phyloP scores from a whole-genome alignment of 202 grass and related monocot genomes.

The Zoysia matrella region DNA sequence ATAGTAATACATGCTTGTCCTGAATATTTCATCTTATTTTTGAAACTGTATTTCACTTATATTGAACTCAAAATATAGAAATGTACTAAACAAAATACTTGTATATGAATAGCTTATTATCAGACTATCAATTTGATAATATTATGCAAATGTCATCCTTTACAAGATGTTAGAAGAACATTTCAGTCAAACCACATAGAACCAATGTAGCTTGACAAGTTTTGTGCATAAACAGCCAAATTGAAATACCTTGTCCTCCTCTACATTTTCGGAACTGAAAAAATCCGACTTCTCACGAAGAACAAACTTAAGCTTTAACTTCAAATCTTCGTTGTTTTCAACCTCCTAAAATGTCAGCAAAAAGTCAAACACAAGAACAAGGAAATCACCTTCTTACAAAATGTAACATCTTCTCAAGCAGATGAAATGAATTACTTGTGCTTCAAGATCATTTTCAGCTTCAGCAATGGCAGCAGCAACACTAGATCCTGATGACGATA shows the following conservation, averaged over 20 bases:
- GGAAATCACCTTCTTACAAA: conserved; percentile 24
- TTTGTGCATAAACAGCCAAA: conserved; percentile 24
- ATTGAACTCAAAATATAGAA: too few relatives aligned
- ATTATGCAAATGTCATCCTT: neutral
- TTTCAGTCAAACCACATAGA: too few relatives aligned
- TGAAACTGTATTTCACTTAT: neutral
- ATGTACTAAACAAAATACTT: too few relatives aligned
- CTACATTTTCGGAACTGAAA: conserved; percentile 93
- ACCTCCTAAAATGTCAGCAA: conserved; percentile 54
- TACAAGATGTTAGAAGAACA: neutral
- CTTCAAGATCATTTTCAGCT: conserved; percentile 82
- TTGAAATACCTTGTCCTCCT: conserved; percentile 84
- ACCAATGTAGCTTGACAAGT: conserved; percentile 2
- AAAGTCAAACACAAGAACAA: conserved; percentile 31
- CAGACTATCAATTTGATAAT: neutral
- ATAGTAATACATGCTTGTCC: neutral
- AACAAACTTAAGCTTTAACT: conserved; percentile 82
- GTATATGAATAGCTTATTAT: too few relatives aligned
- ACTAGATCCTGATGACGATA: conserved; percentile 61
- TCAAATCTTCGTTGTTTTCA: conserved; percentile 92
- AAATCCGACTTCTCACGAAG: conserved; percentile 95
- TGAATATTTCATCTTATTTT: too few relatives aligned
- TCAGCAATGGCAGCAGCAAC: conserved; percentile 85
- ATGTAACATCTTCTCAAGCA: conserved; percentile 26
- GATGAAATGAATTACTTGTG: conserved; percentile 52